Percentiles rank a stretch among this genome's conserved stretches.
Evolutionary conservation across 768 basidiomycete species (phyloP).

Genomic region (Mycena epipterygia): DNA sequence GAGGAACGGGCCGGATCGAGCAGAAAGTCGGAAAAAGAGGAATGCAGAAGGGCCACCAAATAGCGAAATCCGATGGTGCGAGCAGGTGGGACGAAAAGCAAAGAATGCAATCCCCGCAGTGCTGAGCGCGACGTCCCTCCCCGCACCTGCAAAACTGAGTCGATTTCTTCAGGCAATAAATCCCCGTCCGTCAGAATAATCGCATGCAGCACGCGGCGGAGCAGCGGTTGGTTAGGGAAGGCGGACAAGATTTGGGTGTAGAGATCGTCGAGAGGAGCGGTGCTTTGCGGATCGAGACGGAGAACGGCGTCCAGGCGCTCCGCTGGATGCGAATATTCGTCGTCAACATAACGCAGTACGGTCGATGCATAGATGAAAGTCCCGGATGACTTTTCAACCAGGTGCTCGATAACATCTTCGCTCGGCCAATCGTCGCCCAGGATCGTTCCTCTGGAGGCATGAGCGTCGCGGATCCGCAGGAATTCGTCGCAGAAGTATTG

Average conservation of each 20-base stretch:
- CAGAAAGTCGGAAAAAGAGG: constrained; percentile 13
- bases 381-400: constrained; percentile 22
- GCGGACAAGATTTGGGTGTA: constrained; percentile 10
- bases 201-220: constrained; percentile 5
- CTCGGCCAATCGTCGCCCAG: constrained; percentile 9
- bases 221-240: not conserved
- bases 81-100: not conserved
- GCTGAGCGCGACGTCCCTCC: constrained; percentile 9
- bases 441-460: not conserved
- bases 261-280: constrained; percentile 14
- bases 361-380: constrained; percentile 23
- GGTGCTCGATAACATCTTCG: not conserved
- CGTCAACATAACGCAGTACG: constrained; percentile 17
- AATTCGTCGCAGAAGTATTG: constrained; percentile 12
- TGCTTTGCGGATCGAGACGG: constrained; percentile 11
- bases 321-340: constrained; percentile 20
- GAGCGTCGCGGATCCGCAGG: not conserved
- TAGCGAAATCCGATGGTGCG: not conserved
- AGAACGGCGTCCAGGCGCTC: constrained; percentile 17
- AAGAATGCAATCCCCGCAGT: constrained; percentile 10
- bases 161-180: constrained; percentile 21
- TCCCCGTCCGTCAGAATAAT: not conserved
- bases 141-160: not conserved
- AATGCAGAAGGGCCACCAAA: not conserved
- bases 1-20: not conserved